Evolutionary conservation across 257 asterid species (phyloP), one percentile per base, ranked within the genome.

Genomic region (Anisodus tanguticus): DNA sequence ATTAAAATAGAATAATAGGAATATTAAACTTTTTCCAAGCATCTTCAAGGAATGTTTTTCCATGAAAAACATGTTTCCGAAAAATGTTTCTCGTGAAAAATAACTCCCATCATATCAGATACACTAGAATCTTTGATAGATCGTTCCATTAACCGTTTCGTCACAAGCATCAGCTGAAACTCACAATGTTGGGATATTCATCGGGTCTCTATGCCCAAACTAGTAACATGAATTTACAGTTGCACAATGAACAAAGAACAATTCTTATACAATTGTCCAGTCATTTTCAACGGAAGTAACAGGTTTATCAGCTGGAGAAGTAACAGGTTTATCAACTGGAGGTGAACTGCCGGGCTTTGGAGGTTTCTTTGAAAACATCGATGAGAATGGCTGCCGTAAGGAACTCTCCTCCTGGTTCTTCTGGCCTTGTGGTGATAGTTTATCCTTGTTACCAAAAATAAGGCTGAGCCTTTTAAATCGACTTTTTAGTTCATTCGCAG

Each of bases 301-400:
- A 51, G 92, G 87, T 86, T 91, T 92, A 59, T 89, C 95, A 8
- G 90, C 88, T 9, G 98, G 91, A 22, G 94, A 62, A 85, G 80
- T 71, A 12, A 91, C 78, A 51, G 92, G 87, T 86, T 91, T 92
- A 59, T 89, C 95, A 8, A 89, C 88, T 9, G 98, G 91, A 67
- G 94, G 90, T 16, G 91, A 82, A 55, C 53, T 11, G 19, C 86
- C 80, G 9, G 91, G 93, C 87, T 96, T 96, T 0, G 99, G 99
- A 74, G 98, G 98, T 88, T 89, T 94, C 94, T 93, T 95, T 2
- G 95, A 93, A 83, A 96, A 93, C 55, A 94, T 80, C 9, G 99
- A 86, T 35, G 93, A 90, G 85, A 93, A 90, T 59, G 94, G 86
- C 49, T 92, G 97, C 86, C 90, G 91, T 31, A 79, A 79, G 51